A percentile compares a stretch with the other conserved stretches of the same genome.
Conservation (phyloP, 2,329 filamentous ascomycete genomes). For the Nemania serpens region DNA sequence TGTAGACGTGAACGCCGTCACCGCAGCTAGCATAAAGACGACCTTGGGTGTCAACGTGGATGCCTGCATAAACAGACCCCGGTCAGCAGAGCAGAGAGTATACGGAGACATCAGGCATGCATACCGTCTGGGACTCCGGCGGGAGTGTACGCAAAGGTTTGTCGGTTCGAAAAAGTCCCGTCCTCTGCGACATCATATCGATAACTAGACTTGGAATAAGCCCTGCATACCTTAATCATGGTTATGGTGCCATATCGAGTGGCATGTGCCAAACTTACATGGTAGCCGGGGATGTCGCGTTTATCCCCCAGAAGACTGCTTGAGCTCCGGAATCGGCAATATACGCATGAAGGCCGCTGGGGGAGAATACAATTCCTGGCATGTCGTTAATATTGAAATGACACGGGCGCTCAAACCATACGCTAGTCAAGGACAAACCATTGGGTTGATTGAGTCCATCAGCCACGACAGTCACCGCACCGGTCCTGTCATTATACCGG, state of each 20-base stretch:
- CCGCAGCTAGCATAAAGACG: slow-evolving; percentile 59
- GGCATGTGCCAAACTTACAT: slow-evolving; percentile 48
- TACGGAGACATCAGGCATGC: slow-evolving; percentile 16
- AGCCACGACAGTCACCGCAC: slow-evolving; percentile 58
- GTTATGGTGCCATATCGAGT: not conserved
- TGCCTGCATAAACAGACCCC: slow-evolving; percentile 49
- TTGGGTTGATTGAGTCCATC: slow-evolving; percentile 63
- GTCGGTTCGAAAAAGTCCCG: slow-evolving; percentile 53
- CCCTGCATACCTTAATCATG: not conserved
- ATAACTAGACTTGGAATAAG: slow-evolving; percentile 43
- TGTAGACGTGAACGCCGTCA: slow-evolving; percentile 58
- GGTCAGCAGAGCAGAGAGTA: slow-evolving; percentile 19
- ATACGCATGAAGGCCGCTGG: slow-evolving; percentile 56
- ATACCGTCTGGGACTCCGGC: slow-evolving; percentile 62
- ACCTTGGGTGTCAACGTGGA: slow-evolving; percentile 58
- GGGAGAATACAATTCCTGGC: slow-evolving; percentile 59
- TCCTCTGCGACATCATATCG: slow-evolving; percentile 51
- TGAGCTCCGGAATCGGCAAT: slow-evolving; percentile 61
- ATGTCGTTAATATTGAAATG: not conserved
- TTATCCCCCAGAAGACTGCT: slow-evolving; percentile 49
- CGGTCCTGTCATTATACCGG: slow-evolving; percentile 55
- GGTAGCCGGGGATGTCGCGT: slow-evolving; percentile 49
- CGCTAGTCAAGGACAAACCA: slow-evolving; percentile 39
- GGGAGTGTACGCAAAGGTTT: slow-evolving; percentile 61
- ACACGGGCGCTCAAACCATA: not conserved